Percentiles rank a stretch among this genome's conserved stretches.
Conservation (phyloP, 1,284 basidiomycete genomes). For the Pseudozyma sp. region DNA sequence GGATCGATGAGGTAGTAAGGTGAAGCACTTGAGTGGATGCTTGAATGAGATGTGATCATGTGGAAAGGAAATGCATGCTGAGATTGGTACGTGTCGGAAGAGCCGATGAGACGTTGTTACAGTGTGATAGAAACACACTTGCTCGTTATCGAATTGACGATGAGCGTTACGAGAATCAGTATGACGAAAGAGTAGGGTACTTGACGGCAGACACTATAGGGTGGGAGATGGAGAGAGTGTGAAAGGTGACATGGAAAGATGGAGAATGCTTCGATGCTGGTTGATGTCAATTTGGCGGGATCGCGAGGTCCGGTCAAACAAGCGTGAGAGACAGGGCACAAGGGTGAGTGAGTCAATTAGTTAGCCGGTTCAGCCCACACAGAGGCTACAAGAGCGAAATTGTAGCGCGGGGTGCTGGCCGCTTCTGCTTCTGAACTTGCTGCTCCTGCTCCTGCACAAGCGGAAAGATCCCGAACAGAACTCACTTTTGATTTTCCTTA, state of each 20-base stretch:
- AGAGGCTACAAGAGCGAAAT: not conserved
- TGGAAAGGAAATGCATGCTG: slow-evolving; percentile 15
- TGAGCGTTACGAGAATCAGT: not conserved
- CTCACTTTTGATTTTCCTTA: not conserved
- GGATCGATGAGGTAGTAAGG: not conserved
- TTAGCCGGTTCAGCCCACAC: slow-evolving; percentile 1
- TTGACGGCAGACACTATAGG: no score
- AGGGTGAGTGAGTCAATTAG: not conserved
- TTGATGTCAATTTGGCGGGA: not conserved
- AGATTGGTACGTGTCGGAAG: not conserved
- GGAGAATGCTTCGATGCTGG: not conserved
- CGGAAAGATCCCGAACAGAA: slow-evolving; percentile 12
- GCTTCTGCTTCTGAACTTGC: not conserved
- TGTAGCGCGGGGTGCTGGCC: not conserved
- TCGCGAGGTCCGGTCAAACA: no score
- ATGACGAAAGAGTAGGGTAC: no score
- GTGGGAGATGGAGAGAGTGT: no score
- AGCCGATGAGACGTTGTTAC: not conserved
- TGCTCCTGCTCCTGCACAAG: not conserved
- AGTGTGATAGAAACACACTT: no score
- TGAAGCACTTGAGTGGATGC: not conserved
- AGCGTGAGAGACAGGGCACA: not conserved
- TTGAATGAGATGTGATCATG: slow-evolving; percentile 5
- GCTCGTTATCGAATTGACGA: not conserved
- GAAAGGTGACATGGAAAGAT: no score